A percentile compares a stretch with the other conserved stretches of the same genome.
These are phyloP conservation scores for Suillus sp. DNA, from an alignment of 768 basidiomycete genomes.

Conservation along the genomic window DNA sequence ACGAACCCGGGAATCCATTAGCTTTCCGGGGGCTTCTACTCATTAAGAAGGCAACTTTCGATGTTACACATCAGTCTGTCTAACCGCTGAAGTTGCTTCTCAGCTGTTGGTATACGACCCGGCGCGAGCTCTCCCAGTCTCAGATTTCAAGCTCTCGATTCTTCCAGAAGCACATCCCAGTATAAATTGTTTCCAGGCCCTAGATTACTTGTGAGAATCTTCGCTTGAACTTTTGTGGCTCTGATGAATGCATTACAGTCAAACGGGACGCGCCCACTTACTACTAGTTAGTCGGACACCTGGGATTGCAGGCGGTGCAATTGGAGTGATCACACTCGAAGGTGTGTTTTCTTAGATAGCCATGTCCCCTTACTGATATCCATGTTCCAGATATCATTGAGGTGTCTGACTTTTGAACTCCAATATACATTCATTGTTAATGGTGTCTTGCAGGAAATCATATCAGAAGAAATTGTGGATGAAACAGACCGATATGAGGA, in stretches of 20 bases:
- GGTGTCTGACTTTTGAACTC: slow-evolving; percentile 17
- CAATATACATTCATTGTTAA: background rate
- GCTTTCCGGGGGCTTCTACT: slow-evolving; percentile 83
- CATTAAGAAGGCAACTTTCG: slow-evolving; percentile 67
- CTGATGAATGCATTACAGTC: slow-evolving; percentile 45
- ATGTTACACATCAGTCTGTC: slow-evolving; percentile 13
- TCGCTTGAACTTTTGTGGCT: background rate
- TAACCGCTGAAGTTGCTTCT: slow-evolving; percentile 11
- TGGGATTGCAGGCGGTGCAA: slow-evolving; percentile 77
- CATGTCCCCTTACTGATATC: background rate
- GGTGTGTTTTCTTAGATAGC: slow-evolving; percentile 43
- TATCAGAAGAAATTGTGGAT: slow-evolving; percentile 94
- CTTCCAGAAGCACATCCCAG: slow-evolving; percentile 86
- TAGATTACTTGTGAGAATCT: slow-evolving; percentile 80
- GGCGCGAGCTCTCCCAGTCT: slow-evolving; percentile 70
- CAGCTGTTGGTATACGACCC: slow-evolving; percentile 92
- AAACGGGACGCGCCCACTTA: slow-evolving; percentile 93
- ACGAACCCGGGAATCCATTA: slow-evolving; percentile 65
- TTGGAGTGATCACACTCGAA: slow-evolving; percentile 91
- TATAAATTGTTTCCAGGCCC: slow-evolving; percentile 93
- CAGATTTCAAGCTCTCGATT: slow-evolving; percentile 75
- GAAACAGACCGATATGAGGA: slow-evolving; percentile 92
- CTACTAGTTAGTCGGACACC: slow-evolving; percentile 84
- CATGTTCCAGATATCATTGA: slow-evolving; percentile 69
- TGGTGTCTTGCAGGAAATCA: slow-evolving; percentile 69